These are phyloP conservation scores for Nicotiana undulata DNA, from an alignment of 257 asterid species.

Conservation along the genomic window DNA sequence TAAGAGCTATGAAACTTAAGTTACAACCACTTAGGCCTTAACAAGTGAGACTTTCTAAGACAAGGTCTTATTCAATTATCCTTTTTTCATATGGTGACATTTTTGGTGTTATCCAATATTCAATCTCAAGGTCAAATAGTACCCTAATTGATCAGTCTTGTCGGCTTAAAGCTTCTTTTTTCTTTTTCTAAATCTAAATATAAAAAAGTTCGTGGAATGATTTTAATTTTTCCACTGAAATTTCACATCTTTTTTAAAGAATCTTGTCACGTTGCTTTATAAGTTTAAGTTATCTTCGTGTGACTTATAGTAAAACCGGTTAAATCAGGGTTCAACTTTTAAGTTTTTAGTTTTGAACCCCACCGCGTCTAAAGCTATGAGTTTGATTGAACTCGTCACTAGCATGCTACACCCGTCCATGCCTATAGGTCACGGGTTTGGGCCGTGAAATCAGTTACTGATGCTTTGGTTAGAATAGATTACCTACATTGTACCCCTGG, in stretches of 20 bases:
- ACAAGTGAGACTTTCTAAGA: background rate
- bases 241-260: background rate
- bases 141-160: constrained; percentile 9
- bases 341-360: too few relatives aligned
- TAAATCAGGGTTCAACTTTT: too few relatives aligned
- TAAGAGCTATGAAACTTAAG: background rate
- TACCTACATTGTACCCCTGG: too few relatives aligned
- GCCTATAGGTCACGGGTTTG: too few relatives aligned
- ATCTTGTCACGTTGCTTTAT: constrained; percentile 15
- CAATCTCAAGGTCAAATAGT: background rate
- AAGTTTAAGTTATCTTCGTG: background rate
- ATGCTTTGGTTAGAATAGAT: too few relatives aligned
- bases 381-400: too few relatives aligned
- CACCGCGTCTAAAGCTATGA: accelerated
- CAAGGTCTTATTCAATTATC: background rate
- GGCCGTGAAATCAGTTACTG: accelerated
- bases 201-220: background rate
- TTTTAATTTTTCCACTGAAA: background rate
- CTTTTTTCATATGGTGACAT: background rate
- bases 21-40: background rate
- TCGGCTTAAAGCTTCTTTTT: constrained; percentile 4
- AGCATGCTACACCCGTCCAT: accelerated
- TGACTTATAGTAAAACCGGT: too few relatives aligned
- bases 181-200: background rate
- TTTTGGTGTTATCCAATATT: background rate